phyloP scores from a whole-genome alignment of 495 filamentous ascomycete species.

The Xylaria acuta region DNA sequence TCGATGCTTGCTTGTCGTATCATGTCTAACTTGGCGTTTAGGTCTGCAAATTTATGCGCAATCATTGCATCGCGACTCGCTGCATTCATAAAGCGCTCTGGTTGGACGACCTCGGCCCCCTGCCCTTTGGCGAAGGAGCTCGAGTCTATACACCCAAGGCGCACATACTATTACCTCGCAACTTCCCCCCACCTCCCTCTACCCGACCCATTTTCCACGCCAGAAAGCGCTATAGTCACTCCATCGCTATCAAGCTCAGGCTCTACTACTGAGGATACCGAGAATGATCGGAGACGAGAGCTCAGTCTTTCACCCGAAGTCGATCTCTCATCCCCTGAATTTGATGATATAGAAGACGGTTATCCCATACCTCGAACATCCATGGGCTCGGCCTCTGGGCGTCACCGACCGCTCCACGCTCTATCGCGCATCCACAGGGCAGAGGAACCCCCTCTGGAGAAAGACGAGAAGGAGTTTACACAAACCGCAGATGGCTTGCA shows the following conservation, averaged over 20 bases:
- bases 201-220: slow-evolving; percentile 70
- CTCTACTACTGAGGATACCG: slow-evolving; percentile 71
- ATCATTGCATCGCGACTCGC: slow-evolving; percentile 92
- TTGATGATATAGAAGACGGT: slow-evolving; percentile 75
- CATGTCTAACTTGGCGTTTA: slow-evolving; percentile 46
- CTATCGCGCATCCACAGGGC: slow-evolving; percentile 69
- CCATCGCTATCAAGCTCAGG: slow-evolving; percentile 81
- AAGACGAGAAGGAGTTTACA: slow-evolving; percentile 95
- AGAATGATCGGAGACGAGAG: slow-evolving; percentile 73
- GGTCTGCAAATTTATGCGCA: slow-evolving; percentile 93
- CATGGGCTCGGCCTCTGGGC: slow-evolving; percentile 63
- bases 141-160: slow-evolving; percentile 87
- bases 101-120: slow-evolving; percentile 78
- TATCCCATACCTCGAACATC: slow-evolving; percentile 60
- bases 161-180: slow-evolving; percentile 95
- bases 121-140: slow-evolving; percentile 94
- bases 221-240: slow-evolving; percentile 68
- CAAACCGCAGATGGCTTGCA: slow-evolving; percentile 89
- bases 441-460: slow-evolving; percentile 86
- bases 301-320: slow-evolving; percentile 91
- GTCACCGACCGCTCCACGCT: slow-evolving; percentile 46
- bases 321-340: slow-evolving; percentile 85
- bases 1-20: slow-evolving; percentile 19
- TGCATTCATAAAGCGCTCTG: slow-evolving; percentile 82
- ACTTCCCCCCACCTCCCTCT: slow-evolving; percentile 83